Evolutionary conservation across 1,284 basidiomycete genomes (phyloP), one percentile per base, ranked within the genome.

Genomic region (Apiotrichum sp.): DNA sequence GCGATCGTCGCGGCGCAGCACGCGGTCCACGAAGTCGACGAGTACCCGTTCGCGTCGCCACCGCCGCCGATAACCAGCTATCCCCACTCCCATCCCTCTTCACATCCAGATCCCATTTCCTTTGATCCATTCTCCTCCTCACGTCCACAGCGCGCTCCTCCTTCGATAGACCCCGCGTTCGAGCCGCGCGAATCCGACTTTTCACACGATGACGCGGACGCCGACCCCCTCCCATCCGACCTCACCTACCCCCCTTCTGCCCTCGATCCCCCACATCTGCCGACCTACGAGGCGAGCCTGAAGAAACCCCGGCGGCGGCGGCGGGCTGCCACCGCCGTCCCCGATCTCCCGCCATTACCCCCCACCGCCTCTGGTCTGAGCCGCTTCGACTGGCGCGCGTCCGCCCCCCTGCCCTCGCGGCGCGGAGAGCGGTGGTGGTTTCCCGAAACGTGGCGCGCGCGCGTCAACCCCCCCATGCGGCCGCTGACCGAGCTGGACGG

Each of bases 401-500:
- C 47, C 10, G 47, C 43, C 16, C 33, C 9, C 9, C 9, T 13
- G 40, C 10, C 11, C 10, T 16, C 11, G 10, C 14, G 14, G 16
- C 14, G 39, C 51, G 6, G 47, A 33, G 3, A 32, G 46, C 3
- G 29, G 35, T 55, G 59, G 42, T 71, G 67, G 67, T 68, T 61
- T 42, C 62, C 63, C 14, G 51, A 61, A 6, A 45, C 54, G 40
- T 56, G 47, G 22, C 47, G 50, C 11, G 43, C 46, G 35, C 61
- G 81, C 39, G 69, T 77, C 39, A 60, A 66, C 35, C 78, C 81
- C 34, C 67, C 67, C 1, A 71, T 69, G 36, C 56, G 59, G 0
- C 67, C 69, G 33, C 61, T 80, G 3, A 65, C 62, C 10, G 67
- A 68, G 9, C 74, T 73, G 9, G 75, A 80, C 31, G 67, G 65